A percentile compares a stretch with the other conserved stretches of the same genome.
These are phyloP conservation scores for Phytophthora vignae DNA, from an alignment of 352 stramenopile genomes.

Conservation along the genomic window DNA sequence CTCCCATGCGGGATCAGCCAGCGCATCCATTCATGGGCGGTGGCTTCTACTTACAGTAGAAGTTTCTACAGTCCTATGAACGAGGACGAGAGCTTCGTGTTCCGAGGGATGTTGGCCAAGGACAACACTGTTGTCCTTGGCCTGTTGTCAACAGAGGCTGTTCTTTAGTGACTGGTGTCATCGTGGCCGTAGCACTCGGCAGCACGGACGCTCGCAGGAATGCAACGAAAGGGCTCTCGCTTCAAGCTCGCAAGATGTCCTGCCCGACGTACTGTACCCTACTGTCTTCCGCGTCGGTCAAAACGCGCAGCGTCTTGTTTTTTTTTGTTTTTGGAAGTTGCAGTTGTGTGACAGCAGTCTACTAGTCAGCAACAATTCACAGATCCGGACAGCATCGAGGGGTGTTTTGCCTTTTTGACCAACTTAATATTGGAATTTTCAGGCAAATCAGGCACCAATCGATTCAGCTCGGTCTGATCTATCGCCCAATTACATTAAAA, in stretches of 20 bases:
- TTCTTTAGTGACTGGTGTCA: background rate
- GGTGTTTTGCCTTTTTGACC: too few relatives aligned
- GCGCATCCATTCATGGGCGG: background rate
- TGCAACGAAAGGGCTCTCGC: background rate
- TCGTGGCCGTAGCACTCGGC: background rate
- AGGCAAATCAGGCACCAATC: too few relatives aligned
- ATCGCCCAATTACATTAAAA: too few relatives aligned
- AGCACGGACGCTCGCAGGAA: background rate
- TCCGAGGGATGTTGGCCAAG: background rate
- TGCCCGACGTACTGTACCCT: background rate
- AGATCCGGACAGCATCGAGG: too few relatives aligned
- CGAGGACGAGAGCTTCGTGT: background rate
- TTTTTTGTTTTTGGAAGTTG: too few relatives aligned
- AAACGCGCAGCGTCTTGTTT: too few relatives aligned
- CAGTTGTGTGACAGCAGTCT: constrained; percentile 24
- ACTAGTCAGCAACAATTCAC: constrained; percentile 14
- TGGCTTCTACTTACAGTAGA: background rate
- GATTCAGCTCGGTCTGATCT: too few relatives aligned
- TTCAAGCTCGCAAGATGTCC: background rate
- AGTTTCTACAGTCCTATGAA: background rate
- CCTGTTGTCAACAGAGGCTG: too few relatives aligned
- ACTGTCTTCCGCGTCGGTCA: background rate
- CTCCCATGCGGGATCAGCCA: background rate
- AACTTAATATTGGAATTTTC: too few relatives aligned
- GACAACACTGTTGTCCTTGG: too few relatives aligned